These are phyloP conservation scores for Cryptococcus sp. DNA, from an alignment of 1,284 basidiomycete genomes.

Conservation along the genomic window DNA sequence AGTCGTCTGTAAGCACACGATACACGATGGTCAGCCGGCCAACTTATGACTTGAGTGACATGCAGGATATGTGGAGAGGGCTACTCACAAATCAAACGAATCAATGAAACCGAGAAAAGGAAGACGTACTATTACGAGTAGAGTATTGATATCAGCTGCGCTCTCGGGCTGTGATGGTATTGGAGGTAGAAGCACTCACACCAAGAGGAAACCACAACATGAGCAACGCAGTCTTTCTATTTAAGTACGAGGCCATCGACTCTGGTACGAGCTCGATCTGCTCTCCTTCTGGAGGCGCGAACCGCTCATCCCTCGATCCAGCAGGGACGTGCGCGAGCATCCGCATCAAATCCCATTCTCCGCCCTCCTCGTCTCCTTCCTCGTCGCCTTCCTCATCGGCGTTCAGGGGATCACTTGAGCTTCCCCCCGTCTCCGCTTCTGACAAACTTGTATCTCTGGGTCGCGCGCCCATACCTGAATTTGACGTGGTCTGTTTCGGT, in stretches of 20 bases:
- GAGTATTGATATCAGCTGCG: slow-evolving; percentile 4
- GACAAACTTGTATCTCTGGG: too few species aligned
- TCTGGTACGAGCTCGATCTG: slow-evolving; percentile 48
- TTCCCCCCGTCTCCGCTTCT: too few species aligned
- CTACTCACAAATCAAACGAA: slow-evolving; percentile 50
- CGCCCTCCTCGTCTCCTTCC: slow-evolving; percentile 31
- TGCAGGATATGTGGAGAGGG: not conserved
- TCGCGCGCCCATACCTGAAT: too few species aligned
- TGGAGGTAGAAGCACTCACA: slow-evolving; percentile 31
- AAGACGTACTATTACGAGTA: slow-evolving; percentile 37
- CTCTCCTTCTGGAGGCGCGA: slow-evolving; percentile 30
- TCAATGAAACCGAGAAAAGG: slow-evolving; percentile 52
- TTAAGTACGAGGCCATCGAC: slow-evolving; percentile 52
- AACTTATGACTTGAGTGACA: not conserved
- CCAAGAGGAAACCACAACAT: slow-evolving; percentile 54
- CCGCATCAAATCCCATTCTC: slow-evolving; percentile 44
- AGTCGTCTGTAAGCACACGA: slow-evolving; percentile 34
- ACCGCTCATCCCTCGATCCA: slow-evolving; percentile 23
- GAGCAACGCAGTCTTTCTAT: slow-evolving; percentile 53
- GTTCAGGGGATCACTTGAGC: too few species aligned
- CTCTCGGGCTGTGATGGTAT: not conserved
- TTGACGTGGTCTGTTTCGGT: too few species aligned
- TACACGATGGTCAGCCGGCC: not conserved
- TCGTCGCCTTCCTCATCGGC: slow-evolving; percentile 7
- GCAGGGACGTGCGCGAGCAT: slow-evolving; percentile 37